Evolutionary conservation across 2,329 filamentous ascomycete genomes (phyloP).

Genomic region (Cercospora zeae-maydis): DNA sequence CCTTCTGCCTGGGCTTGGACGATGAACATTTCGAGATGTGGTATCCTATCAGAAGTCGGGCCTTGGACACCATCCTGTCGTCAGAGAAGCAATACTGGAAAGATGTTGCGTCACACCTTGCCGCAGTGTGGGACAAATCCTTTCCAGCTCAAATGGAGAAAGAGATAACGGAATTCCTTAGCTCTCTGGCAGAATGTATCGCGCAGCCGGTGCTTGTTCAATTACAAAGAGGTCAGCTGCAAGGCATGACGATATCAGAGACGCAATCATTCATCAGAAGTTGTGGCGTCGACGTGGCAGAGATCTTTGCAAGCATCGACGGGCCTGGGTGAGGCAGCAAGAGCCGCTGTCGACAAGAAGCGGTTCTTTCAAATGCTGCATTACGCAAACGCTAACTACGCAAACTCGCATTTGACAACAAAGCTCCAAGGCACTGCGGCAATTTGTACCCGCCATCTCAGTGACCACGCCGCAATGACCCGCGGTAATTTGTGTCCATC

Average conservation of each 20-base stretch:
- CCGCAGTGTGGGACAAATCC: slow-evolving; percentile 29
- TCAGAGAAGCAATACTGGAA: slow-evolving; percentile 13
- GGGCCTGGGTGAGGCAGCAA: background rate
- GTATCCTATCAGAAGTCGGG: slow-evolving; percentile 37
- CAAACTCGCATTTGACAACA: background rate
- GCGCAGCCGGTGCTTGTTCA: slow-evolving; percentile 51
- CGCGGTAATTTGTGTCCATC: background rate
- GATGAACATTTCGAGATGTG: slow-evolving; percentile 37
- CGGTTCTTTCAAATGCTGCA: background rate
- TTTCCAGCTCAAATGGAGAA: slow-evolving; percentile 41
- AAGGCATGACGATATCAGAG: slow-evolving; percentile 39
- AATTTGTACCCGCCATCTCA: background rate
- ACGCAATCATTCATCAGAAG: slow-evolving; percentile 37
- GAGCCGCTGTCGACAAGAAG: background rate
- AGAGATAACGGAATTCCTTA: slow-evolving; percentile 42
- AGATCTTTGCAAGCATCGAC: slow-evolving; percentile 6
- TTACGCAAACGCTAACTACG: background rate
- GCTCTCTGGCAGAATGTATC: slow-evolving; percentile 42
- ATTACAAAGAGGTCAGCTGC: slow-evolving; percentile 48
- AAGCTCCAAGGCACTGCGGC: background rate
- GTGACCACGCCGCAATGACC: background rate
- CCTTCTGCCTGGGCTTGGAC: slow-evolving; percentile 21
- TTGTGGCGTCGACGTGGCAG: slow-evolving; percentile 25
- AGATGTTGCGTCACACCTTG: slow-evolving; percentile 31
- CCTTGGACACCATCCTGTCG: slow-evolving; percentile 31